A percentile compares a stretch with the other conserved stretches of the same genome.
These are phyloP conservation scores for Microcos paniculata DNA, from an alignment of 345 rosid genomes.

Conservation along the genomic window DNA sequence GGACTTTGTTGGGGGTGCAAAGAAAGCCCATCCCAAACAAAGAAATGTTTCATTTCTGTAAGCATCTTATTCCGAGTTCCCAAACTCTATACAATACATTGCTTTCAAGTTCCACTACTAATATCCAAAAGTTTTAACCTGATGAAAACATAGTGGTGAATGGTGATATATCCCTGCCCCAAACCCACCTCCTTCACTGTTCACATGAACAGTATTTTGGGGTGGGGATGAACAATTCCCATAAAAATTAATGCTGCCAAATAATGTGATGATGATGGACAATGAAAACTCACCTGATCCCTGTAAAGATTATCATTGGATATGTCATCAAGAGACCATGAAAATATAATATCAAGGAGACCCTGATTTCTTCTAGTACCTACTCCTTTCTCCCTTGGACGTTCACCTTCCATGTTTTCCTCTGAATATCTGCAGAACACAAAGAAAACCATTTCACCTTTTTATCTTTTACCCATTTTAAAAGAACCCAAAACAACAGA, in stretches of 20 bases:
- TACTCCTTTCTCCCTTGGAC: background rate
- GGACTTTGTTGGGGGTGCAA: background rate
- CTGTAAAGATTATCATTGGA: constrained; percentile 28
- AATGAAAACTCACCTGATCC: constrained; percentile 25
- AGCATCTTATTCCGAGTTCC: too few relatives aligned
- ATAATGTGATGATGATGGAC: background rate
- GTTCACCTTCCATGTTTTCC: background rate
- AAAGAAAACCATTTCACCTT: background rate
- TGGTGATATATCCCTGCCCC: too few relatives aligned
- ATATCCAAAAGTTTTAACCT: too few relatives aligned
- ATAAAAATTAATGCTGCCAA: too few relatives aligned
- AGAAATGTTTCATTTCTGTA: background rate
- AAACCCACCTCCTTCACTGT: too few relatives aligned
- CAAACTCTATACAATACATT: too few relatives aligned
- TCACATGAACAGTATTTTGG: background rate
- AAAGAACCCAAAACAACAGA: background rate
- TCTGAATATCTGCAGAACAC: background rate
- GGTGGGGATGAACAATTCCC: background rate
- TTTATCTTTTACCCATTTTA: background rate
- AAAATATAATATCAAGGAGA: constrained; percentile 17
- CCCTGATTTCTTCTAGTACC: background rate
- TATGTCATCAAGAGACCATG: constrained; percentile 44
- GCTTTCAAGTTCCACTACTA: too few relatives aligned
- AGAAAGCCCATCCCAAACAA: background rate
- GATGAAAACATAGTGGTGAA: too few relatives aligned